These are phyloP conservation scores for Umbelopsis sp. DNA, from an alignment of 192 early-diverging fungal species.

Conservation along the genomic window DNA sequence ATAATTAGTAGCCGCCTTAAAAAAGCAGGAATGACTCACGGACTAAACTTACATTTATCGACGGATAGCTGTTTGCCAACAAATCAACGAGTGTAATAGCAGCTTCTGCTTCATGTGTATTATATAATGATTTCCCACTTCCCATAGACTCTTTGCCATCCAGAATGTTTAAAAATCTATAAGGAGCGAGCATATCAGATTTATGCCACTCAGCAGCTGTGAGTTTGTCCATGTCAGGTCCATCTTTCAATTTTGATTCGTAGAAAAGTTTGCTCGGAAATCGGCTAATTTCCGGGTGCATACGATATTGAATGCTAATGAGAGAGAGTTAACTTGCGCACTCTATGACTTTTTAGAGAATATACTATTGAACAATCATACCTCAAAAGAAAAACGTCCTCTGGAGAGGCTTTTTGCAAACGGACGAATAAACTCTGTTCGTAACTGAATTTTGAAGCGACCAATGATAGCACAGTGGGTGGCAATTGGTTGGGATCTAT, in stretches of 20 bases:
- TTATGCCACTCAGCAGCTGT: slow-evolving; percentile 78
- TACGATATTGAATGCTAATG: slow-evolving; percentile 90
- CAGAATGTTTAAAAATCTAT: slow-evolving; percentile 74
- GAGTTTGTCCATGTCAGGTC: slow-evolving; percentile 63
- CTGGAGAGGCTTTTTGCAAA: slow-evolving; percentile 67
- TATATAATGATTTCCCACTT: slow-evolving; percentile 71
- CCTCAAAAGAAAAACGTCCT: slow-evolving; percentile 75
- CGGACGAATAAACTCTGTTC: slow-evolving; percentile 91
- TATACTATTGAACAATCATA: slow-evolving; percentile 5
- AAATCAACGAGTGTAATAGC: slow-evolving; percentile 70
- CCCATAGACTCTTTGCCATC: slow-evolving; percentile 68
- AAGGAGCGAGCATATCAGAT: slow-evolving; percentile 67
- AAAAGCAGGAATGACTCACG: not conserved
- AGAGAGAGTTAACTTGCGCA: slow-evolving; percentile 21
- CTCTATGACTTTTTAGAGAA: not conserved
- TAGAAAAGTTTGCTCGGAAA: slow-evolving; percentile 88
- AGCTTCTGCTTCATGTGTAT: slow-evolving; percentile 77
- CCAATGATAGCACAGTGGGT: slow-evolving; percentile 82
- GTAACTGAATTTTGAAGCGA: slow-evolving; percentile 71
- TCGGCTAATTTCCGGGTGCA: slow-evolving; percentile 89
- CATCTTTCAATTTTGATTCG: slow-evolving; percentile 71
- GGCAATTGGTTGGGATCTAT: slow-evolving; percentile 92
- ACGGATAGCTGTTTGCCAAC: slow-evolving; percentile 61
- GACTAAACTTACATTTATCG: slow-evolving; percentile 49
- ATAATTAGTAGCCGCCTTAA: not conserved